Evolutionary conservation across 305 asterid genomes (phyloP).

Genomic region (Fraxinus ornus): DNA sequence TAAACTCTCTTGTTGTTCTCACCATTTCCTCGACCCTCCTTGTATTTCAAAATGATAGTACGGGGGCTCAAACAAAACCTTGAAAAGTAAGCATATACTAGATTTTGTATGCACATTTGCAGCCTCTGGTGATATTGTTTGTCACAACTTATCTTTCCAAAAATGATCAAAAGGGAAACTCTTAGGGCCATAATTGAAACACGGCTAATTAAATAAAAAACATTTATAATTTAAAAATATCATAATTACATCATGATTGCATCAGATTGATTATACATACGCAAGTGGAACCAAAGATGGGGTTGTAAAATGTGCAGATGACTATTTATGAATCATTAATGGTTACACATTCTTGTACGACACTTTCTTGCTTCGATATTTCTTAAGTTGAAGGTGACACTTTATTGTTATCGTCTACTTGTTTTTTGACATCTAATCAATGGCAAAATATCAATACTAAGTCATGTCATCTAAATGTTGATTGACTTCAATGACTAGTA

Average conservation of each 20-base stretch:
- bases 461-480: neutral
- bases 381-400: neutral
- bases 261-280: neutral
- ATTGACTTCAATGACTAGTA: too few species aligned
- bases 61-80: neutral
- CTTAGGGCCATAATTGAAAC: constrained; percentile 9
- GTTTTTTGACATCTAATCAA: neutral
- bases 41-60: constrained; percentile 38
- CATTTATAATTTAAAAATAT: too few species aligned
- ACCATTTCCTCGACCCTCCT: constrained; percentile 55
- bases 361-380: neutral
- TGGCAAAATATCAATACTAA: too few species aligned
- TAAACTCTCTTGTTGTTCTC: constrained; percentile 53
- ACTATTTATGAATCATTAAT: neutral
- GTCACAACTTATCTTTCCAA: constrained; percentile 20
- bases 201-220: too few species aligned
- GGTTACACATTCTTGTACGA: neutral
- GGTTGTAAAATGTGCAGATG: neutral
- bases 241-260: neutral
- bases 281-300: neutral
- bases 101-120: constrained; percentile 21
- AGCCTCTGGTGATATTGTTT: constrained; percentile 24
- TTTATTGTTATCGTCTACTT: neutral
- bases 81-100: neutral
- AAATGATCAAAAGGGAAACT: constrained; percentile 8